Conservation (phyloP, 2,329 filamentous ascomycete genomes). For the Neoarthrinium moseri region DNA sequence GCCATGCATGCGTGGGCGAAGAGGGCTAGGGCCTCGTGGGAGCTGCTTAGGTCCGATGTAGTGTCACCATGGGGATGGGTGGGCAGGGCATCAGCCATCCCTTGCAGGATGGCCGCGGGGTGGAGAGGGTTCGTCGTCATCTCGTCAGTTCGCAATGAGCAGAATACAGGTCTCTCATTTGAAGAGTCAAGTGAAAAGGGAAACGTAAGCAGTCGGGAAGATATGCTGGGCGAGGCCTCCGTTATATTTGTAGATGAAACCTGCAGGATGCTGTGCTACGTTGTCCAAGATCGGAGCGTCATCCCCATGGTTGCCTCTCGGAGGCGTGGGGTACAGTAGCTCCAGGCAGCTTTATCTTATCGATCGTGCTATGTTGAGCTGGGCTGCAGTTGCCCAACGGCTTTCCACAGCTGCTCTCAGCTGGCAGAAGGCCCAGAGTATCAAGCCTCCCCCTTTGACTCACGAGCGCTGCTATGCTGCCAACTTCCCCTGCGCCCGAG, state of each 20-base stretch:
- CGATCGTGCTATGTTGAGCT: too few relatives aligned
- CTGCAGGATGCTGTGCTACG: background rate
- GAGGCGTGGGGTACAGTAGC: constrained; percentile 1
- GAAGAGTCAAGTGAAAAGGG: too few relatives aligned
- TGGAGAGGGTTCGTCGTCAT: constrained; percentile 36
- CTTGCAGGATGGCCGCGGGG: constrained; percentile 46
- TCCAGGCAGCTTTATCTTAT: constrained; percentile 3
- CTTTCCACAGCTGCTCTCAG: too few relatives aligned
- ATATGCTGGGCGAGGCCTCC: too few relatives aligned
- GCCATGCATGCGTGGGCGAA: constrained; percentile 82
- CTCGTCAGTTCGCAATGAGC: too few relatives aligned
- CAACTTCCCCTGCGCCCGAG: too few relatives aligned
- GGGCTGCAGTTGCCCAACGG: too few relatives aligned
- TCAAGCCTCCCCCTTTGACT: too few relatives aligned
- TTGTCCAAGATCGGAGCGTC: background rate
- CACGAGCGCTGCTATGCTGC: too few relatives aligned
- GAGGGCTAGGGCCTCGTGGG: constrained; percentile 81
- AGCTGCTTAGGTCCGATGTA: constrained; percentile 63
- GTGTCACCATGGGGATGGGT: constrained; percentile 51
- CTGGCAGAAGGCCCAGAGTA: too few relatives aligned
- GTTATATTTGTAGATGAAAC: background rate
- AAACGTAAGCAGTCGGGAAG: too few relatives aligned
- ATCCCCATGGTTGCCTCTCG: background rate
- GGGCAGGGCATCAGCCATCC: constrained; percentile 61
- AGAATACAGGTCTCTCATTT: too few relatives aligned